These are phyloP conservation scores for Diospyros kaki DNA, from an alignment of 148 eudicot genomes.

Conservation along the genomic window DNA sequence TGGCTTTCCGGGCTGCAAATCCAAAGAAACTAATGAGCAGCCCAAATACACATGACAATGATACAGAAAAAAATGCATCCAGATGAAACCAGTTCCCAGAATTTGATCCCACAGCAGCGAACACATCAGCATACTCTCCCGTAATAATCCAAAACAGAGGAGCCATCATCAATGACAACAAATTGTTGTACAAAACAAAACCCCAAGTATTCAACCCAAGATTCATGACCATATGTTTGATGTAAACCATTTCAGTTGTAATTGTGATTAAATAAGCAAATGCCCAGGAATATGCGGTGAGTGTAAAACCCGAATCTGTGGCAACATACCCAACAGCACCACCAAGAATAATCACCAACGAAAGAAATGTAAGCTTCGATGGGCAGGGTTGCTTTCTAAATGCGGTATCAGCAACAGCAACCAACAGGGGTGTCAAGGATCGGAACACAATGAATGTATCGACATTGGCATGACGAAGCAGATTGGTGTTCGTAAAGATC, in stretches of 20 bases:
- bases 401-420: constrained; percentile 82
- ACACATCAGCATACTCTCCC: constrained; percentile 85
- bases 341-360: constrained; percentile 68
- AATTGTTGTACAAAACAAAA: constrained; percentile 81
- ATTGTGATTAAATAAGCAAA: constrained; percentile 82
- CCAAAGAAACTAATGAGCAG: constrained; percentile 91
- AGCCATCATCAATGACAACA: constrained; percentile 91
- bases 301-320: constrained; percentile 80
- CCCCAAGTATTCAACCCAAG: constrained; percentile 98
- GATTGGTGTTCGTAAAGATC: constrained; percentile 85
- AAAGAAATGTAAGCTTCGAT: constrained; percentile 66
- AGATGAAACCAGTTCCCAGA: constrained; percentile 48
- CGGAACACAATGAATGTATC: constrained; percentile 92
- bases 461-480: constrained; percentile 93
- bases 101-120: constrained; percentile 37
- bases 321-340: constrained; percentile 95
- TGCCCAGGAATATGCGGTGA: constrained; percentile 95
- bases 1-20: constrained; percentile 87
- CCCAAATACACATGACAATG: constrained; percentile 91
- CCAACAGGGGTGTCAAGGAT: constrained; percentile 82
- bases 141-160: constrained; percentile 80
- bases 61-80: constrained; percentile 66
- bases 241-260: constrained; percentile 94
- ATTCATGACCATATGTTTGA: constrained; percentile 97
- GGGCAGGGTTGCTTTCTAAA: constrained; percentile 94